These are phyloP conservation scores for Globisporangium sylvaticum DNA, from an alignment of 352 stramenopile genomes.

Conservation along the genomic window DNA sequence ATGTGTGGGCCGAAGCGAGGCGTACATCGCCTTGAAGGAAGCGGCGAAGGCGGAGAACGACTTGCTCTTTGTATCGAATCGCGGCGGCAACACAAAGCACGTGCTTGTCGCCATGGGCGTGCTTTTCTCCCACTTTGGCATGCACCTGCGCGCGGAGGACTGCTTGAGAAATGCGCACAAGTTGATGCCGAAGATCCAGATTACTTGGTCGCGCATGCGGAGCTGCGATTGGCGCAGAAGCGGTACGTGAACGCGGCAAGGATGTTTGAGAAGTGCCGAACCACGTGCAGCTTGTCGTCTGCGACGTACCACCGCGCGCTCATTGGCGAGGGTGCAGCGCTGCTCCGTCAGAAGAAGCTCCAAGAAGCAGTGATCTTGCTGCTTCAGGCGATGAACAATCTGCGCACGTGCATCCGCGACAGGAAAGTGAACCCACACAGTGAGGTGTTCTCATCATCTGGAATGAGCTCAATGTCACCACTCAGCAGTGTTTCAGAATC, in stretches of 20 bases:
- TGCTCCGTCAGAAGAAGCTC: slow-evolving; percentile 38
- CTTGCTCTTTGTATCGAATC: slow-evolving; percentile 30
- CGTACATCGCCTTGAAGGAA: slow-evolving; percentile 23
- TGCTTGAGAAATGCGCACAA: slow-evolving; percentile 36
- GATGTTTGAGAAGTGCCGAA: slow-evolving; percentile 42
- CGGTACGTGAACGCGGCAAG: slow-evolving; percentile 23
- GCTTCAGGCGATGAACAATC: slow-evolving; percentile 36
- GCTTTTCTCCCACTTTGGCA: slow-evolving; percentile 49
- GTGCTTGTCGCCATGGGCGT: slow-evolving; percentile 41
- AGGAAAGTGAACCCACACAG: background rate
- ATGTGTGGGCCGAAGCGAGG: slow-evolving; percentile 37
- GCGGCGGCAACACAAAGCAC: slow-evolving; percentile 27
- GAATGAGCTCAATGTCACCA: background rate
- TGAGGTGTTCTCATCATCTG: background rate
- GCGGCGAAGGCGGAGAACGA: slow-evolving; percentile 32
- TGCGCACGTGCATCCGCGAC: slow-evolving; percentile 22
- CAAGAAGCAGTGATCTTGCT: slow-evolving; percentile 35
- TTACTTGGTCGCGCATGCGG: slow-evolving; percentile 47
- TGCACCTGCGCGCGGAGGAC: slow-evolving; percentile 45
- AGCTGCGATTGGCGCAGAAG: slow-evolving; percentile 44
- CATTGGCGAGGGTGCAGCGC: slow-evolving; percentile 37
- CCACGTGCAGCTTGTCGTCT: slow-evolving; percentile 20
- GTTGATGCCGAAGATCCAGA: slow-evolving; percentile 29
- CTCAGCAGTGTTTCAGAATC: background rate
- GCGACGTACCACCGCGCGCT: slow-evolving; percentile 38